phyloP scores from a whole-genome alignment of 116 monocot species.

The Cymodocea nodosa region DNA sequence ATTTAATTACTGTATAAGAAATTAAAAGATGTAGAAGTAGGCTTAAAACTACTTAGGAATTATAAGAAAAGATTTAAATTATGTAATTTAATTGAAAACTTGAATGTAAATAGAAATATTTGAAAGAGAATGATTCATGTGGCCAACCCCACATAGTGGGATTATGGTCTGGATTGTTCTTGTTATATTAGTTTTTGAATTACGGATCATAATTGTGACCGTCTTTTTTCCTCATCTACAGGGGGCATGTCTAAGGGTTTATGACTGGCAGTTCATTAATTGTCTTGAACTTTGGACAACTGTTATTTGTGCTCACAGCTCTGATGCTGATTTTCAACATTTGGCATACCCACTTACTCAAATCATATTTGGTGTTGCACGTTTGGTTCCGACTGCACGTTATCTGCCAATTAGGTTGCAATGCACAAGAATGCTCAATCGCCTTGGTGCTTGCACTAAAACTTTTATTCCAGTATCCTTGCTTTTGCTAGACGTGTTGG shows the following conservation, averaged over 20 bases:
- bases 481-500: constrained; percentile 79
- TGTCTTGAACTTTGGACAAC: constrained; percentile 94
- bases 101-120: too few relatives aligned
- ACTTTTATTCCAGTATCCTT: constrained; percentile 65
- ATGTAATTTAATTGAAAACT: too few relatives aligned
- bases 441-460: constrained; percentile 57
- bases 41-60: too few relatives aligned
- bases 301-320: constrained; percentile 57
- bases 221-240: constrained; percentile 14
- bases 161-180: too few relatives aligned
- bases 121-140: too few relatives aligned
- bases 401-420: constrained; percentile 74
- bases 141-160: too few relatives aligned
- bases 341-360: constrained; percentile 90
- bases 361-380: constrained; percentile 74
- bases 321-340: constrained; percentile 67
- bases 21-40: too few relatives aligned
- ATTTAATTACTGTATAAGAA: too few relatives aligned
- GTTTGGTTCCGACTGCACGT: constrained; percentile 72
- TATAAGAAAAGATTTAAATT: too few relatives aligned
- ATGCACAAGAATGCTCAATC: constrained; percentile 80
- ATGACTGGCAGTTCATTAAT: constrained; percentile 86
- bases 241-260: constrained; percentile 85
- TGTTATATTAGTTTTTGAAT: too few relatives aligned
- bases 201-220: too few relatives aligned